phyloP scores from a whole-genome alignment of 1,284 basidiomycete genomes.

The Golubevia sp. region DNA sequence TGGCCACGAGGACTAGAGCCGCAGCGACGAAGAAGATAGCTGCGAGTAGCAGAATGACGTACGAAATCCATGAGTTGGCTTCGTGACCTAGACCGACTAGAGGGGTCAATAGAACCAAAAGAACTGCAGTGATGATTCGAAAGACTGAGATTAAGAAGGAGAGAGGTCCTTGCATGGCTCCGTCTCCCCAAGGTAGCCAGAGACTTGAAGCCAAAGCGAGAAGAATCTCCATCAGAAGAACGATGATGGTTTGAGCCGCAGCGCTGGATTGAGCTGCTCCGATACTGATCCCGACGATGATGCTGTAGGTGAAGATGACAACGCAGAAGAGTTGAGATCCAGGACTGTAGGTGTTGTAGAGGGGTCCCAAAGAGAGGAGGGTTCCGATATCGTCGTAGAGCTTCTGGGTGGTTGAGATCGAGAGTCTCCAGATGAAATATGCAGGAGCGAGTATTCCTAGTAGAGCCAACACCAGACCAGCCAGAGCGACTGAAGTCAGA shows the following conservation, averaged over 20 bases:
- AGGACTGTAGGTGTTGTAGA: conserved; percentile 93
- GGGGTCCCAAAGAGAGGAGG: conserved; percentile 84
- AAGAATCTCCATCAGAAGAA: conserved; percentile 79
- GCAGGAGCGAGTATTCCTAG: conserved; percentile 79
- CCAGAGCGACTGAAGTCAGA: conserved; percentile 69
- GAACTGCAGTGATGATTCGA: conserved; percentile 83
- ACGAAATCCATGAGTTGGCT: conserved; percentile 75
- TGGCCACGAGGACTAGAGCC: conserved; percentile 78
- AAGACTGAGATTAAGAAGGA: conserved; percentile 89
- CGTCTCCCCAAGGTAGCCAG: conserved; percentile 94
- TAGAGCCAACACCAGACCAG: conserved; percentile 75
- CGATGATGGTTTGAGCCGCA: conserved; percentile 84
- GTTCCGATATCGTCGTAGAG: conserved; percentile 92
- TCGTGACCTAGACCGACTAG: conserved; percentile 67
- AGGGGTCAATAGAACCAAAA: conserved; percentile 84
- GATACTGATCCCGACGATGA: conserved; percentile 78
- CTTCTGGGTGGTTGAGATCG: conserved; percentile 80
- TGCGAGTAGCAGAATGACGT: conserved; percentile 84
- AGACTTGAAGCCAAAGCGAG: conserved; percentile 41
- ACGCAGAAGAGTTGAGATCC: conserved; percentile 86
- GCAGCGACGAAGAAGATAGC: conserved; percentile 82
- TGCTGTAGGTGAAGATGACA: conserved; percentile 78
- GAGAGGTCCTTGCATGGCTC: conserved; percentile 91
- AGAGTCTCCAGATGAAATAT: conserved; percentile 75
- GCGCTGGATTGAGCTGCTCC: conserved; percentile 88